phyloP scores from a whole-genome alignment of 129 eudicot species.

The Gnaphalium uliginosum region DNA sequence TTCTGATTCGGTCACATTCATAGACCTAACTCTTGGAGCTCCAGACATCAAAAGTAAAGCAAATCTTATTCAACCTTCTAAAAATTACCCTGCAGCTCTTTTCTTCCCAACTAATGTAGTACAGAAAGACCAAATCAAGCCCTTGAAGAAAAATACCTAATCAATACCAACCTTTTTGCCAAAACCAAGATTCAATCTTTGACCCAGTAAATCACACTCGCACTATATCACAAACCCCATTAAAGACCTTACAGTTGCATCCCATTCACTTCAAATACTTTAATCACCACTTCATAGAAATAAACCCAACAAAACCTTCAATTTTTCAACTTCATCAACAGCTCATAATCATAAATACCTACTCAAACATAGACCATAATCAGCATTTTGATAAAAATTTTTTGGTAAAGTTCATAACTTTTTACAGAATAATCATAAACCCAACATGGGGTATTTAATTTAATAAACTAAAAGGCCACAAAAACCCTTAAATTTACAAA shows the following conservation, averaged over 20 bases:
- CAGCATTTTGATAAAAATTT: slow-evolving; percentile 21
- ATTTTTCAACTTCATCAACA: too few relatives aligned
- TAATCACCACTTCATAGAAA: too few relatives aligned
- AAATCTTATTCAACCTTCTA: not conserved
- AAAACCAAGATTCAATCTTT: slow-evolving; percentile 27
- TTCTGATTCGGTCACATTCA: slow-evolving; percentile 49
- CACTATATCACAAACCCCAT: slow-evolving; percentile 23
- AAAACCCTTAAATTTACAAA: not conserved
- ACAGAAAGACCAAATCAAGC: not conserved
- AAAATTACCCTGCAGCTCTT: slow-evolving; percentile 1
- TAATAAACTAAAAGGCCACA: not conserved
- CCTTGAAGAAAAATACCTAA: not conserved
- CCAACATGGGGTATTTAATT: not conserved
- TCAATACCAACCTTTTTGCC: slow-evolving; percentile 5
- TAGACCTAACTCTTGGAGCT: slow-evolving; percentile 48
- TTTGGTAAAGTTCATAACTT: slow-evolving; percentile 13
- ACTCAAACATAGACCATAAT: slow-evolving; percentile 20
- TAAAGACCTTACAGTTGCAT: slow-evolving; percentile 15
- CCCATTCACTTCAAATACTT: too few relatives aligned
- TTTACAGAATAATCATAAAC: not conserved
- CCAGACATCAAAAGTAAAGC: slow-evolving; percentile 44
- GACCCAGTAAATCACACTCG: slow-evolving; percentile 27
- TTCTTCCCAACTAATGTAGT: not conserved
- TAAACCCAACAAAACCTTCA: too few relatives aligned
- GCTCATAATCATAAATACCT: slow-evolving; percentile 1